These are phyloP conservation scores for Azolla pinnata DNA, from an alignment of 75 land plant species.

Conservation along the genomic window DNA sequence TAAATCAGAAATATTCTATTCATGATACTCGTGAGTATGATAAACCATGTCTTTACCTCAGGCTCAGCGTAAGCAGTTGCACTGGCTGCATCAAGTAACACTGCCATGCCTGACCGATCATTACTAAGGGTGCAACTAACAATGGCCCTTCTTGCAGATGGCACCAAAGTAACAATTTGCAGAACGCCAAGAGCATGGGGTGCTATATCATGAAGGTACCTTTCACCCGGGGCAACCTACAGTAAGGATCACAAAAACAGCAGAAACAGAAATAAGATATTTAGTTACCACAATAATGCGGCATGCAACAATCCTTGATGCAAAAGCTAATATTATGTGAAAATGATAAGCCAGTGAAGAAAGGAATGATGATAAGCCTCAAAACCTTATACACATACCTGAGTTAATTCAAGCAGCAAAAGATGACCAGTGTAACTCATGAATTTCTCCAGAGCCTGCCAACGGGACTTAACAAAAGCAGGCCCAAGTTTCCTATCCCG, in stretches of 20 bases:
- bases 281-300: no score
- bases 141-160: slow-evolving; percentile 57
- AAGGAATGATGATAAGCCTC: no score
- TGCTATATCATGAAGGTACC: slow-evolving; percentile 88
- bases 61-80: slow-evolving; percentile 58
- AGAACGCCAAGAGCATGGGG: slow-evolving; percentile 88
- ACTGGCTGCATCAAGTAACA: slow-evolving; percentile 87
- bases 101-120: slow-evolving; percentile 89
- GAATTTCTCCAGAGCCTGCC: slow-evolving; percentile 84
- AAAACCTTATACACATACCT: slow-evolving; percentile 58
- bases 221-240: slow-evolving; percentile 88
- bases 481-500: slow-evolving; percentile 93
- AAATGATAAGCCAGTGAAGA: no score
- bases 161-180: slow-evolving; percentile 81
- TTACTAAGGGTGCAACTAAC: slow-evolving; percentile 72
- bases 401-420: slow-evolving; percentile 75
- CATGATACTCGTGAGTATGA: not conserved
- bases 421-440: slow-evolving; percentile 65
- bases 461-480: slow-evolving; percentile 74
- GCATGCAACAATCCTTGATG: no score
- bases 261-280: no score
- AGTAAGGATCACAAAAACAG: no score
- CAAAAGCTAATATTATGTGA: no score
- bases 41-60: slow-evolving; percentile 43
- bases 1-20: no score